phyloP scores from a whole-genome alignment of 148 eudicot genomes.

The Fallopia convolvulus region DNA sequence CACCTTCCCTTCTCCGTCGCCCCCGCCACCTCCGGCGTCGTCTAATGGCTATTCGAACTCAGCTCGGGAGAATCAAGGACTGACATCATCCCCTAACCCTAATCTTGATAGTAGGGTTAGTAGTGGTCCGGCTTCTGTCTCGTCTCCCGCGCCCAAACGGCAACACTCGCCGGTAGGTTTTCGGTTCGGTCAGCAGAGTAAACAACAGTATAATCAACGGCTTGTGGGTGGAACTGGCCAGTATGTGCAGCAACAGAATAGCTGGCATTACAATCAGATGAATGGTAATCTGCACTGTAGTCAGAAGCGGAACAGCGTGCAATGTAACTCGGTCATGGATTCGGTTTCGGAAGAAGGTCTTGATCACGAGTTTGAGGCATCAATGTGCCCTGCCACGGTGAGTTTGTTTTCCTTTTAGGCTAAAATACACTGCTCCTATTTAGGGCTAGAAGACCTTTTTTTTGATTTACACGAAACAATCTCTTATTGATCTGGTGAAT shows the following conservation, averaged over 20 bases:
- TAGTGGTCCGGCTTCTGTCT: conserved; percentile 15
- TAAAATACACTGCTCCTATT: neutral
- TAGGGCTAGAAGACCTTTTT: neutral
- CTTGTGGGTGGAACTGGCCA: neutral
- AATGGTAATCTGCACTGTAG: conserved; percentile 11
- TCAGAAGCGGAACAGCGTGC: conserved; percentile 17
- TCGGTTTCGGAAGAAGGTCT: conserved; percentile 34
- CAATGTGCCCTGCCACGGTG: conserved; percentile 30
- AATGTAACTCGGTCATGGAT: conserved; percentile 17
- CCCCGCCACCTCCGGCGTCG: neutral
- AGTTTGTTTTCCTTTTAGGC: conserved; percentile 18
- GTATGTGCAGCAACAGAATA: neutral
- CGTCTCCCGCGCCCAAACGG: conserved; percentile 26
- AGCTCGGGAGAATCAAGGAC: conserved; percentile 10
- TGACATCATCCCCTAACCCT: conserved; percentile 19
- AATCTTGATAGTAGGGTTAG: conserved; percentile 9
- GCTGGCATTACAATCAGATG: conserved; percentile 12
- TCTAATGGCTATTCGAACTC: conserved; percentile 17
- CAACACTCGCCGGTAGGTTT: conserved; percentile 22
- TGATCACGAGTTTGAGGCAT: conserved; percentile 27
- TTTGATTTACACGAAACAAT: neutral
- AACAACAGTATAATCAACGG: conserved; percentile 9
- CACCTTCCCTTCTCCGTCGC: conserved; percentile 33
- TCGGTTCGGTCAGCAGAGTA: conserved; percentile 22
- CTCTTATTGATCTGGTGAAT: neutral